These are phyloP conservation scores for Hordeum vulgare DNA, from an alignment of 176 grass and related monocot genomes.

Conservation along the genomic window DNA sequence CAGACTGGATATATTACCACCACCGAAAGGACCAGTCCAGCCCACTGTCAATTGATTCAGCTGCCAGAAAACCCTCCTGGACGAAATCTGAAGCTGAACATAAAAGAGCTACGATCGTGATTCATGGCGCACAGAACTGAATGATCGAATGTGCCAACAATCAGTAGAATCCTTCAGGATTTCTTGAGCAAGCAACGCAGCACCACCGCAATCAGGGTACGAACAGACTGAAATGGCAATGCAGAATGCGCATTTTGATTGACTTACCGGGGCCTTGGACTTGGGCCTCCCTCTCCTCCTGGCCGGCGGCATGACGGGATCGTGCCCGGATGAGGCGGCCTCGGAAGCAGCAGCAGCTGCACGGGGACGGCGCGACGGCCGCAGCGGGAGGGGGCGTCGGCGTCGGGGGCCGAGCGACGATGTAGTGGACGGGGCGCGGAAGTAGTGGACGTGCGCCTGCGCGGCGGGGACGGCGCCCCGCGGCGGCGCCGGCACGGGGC, in stretches of 20 bases:
- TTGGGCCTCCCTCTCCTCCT: neutral
- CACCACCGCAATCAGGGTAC: neutral
- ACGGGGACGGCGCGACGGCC: neutral
- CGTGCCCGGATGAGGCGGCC: neutral
- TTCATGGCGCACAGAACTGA: no score
- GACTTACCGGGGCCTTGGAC: conserved; percentile 20
- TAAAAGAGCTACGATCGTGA: no score
- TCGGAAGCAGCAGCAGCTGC: neutral
- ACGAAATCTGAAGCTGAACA: no score
- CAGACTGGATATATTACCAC: no score
- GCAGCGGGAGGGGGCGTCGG: conserved; percentile 3
- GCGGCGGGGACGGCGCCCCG: neutral
- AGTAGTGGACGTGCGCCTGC: conserved; percentile 18
- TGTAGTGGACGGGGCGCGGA: conserved; percentile 13
- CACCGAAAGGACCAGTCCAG: no score
- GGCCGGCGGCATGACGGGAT: neutral
- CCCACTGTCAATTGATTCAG: no score
- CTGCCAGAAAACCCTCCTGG: no score
- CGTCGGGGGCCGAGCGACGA: neutral
- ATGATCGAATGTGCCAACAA: no score
- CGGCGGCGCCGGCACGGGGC: conserved; percentile 28
- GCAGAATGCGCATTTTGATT: neutral
- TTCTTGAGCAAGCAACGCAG: no score
- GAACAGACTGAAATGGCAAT: neutral
- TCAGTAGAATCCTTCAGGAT: no score